These are phyloP conservation scores for Physcia stellaris DNA, from an alignment of 495 filamentous ascomycete species.

Conservation along the genomic window DNA sequence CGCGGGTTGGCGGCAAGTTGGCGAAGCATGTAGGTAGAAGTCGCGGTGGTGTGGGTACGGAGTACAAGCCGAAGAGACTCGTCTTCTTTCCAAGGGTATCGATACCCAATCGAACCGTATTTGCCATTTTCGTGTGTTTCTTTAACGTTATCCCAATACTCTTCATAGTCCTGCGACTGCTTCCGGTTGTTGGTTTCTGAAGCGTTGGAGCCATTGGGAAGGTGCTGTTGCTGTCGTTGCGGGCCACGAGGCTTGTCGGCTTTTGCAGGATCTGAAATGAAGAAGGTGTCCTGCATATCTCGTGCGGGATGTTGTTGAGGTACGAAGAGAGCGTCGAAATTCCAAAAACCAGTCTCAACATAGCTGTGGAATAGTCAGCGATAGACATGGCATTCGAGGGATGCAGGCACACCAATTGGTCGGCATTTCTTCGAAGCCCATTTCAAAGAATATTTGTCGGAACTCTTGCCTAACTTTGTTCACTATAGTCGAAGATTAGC, in stretches of 20 bases:
- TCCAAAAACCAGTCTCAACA: conserved; percentile 97
- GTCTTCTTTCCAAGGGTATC: conserved; percentile 83
- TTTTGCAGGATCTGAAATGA: conserved; percentile 72
- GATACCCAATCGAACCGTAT: conserved; percentile 87
- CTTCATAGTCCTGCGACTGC: conserved; percentile 48
- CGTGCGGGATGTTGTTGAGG: conserved; percentile 95
- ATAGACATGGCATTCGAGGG: background rate
- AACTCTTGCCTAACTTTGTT: conserved; percentile 93
- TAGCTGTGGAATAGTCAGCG: conserved; percentile 41
- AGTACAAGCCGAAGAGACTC: conserved; percentile 82
- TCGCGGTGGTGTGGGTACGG: conserved; percentile 89
- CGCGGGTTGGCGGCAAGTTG: conserved; percentile 68
- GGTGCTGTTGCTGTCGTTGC: conserved; percentile 20
- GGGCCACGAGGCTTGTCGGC: conserved; percentile 69
- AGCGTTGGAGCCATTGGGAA: conserved; percentile 12
- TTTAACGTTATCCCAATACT: conserved; percentile 76
- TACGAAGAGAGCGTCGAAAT: conserved; percentile 94
- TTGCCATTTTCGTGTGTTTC: conserved; percentile 75
- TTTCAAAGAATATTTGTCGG: conserved; percentile 93
- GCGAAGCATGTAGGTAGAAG: conserved; percentile 77
- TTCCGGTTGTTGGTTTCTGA: conserved; percentile 10
- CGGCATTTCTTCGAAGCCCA: conserved; percentile 77
- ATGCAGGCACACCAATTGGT: conserved; percentile 39
- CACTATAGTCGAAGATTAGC: conserved; percentile 25
- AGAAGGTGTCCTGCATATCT: conserved; percentile 96